phyloP scores from a whole-genome alignment of 208 protist genomes.

The Leishmania martiniquensis region DNA sequence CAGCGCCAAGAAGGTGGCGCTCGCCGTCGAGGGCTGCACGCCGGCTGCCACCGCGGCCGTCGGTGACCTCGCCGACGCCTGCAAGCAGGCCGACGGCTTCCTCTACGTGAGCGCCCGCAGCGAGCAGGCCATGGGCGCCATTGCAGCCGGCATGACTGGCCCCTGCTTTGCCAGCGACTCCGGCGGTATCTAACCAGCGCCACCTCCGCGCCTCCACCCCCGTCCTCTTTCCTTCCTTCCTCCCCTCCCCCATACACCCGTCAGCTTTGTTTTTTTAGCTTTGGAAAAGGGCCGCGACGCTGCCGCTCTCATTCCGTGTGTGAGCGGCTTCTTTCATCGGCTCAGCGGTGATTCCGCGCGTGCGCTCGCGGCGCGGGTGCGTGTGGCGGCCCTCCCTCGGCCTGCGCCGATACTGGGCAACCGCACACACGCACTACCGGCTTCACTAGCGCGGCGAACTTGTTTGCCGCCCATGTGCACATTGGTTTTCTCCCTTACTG shows the following conservation, averaged over 20 bases:
- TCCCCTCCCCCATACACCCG: neutral
- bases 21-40: conserved; percentile 30
- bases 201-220: neutral
- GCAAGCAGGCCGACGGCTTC: conserved; percentile 14
- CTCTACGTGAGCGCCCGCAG: conserved; percentile 16
- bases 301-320: neutral
- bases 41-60: conserved; percentile 18
- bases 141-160: neutral
- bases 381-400: too few species aligned
- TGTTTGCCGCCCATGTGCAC: neutral
- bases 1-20: conserved; percentile 20
- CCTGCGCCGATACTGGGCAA: neutral
- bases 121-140: neutral
- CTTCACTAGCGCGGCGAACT: too few species aligned
- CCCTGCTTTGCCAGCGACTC: neutral
- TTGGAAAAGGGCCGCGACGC: neutral
- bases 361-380: too few species aligned
- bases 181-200: neutral
- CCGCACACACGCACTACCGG: neutral
- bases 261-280: neutral
- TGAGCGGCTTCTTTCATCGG: neutral
- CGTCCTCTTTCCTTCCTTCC: neutral
- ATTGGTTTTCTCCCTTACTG: neutral
- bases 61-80: conserved; percentile 17
- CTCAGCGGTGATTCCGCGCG: too few species aligned